phyloP scores from a whole-genome alignment of 129 eudicot genomes.

The Daucus carota region DH1_v3.0 NC_030381.2:30277001-30277500 shows the following conservation, averaged over 20 bases:
- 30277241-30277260: too few species aligned
- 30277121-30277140: background rate
- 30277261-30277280: background rate
- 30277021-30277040: background rate
- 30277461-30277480: background rate
- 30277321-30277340: too few species aligned
- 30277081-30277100: background rate
- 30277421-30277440: background rate
- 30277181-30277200: too few species aligned
- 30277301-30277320: too few species aligned
- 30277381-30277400: background rate
- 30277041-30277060: background rate
- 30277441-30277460: background rate
- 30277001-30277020: background rate
- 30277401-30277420: background rate
- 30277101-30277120: background rate
- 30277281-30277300: background rate
- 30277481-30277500: background rate
- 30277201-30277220: too few species aligned
- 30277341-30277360: too few species aligned
- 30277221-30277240: too few species aligned
- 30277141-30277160: background rate
- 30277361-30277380: background rate
- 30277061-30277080: background rate
- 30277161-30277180: too few species aligned